Percentiles rank a stretch among this genome's conserved stretches.
phyloP scores from a whole-genome alignment of 768 basidiomycete species.

The Sistotremastrum suecicum region DNA sequence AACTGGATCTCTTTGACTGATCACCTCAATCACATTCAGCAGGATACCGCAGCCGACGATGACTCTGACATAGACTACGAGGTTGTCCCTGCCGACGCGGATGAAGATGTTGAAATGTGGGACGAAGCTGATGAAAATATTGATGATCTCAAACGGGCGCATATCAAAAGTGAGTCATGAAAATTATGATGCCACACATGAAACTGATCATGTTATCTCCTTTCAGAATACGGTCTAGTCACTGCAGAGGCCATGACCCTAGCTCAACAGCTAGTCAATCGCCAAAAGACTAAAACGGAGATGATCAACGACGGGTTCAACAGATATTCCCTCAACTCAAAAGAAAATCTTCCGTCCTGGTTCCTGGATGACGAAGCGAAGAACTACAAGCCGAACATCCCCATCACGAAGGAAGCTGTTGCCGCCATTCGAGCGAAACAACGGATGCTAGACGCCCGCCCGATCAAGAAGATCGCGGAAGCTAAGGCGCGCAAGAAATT shows the following conservation, averaged over 20 bases:
- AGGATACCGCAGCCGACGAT: conserved; percentile 19
- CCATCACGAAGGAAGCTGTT: conserved; percentile 94
- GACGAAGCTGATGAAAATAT: conserved; percentile 66
- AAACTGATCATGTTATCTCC: not conserved
- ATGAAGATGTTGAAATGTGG: conserved; percentile 60
- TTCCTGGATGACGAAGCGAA: conserved; percentile 95
- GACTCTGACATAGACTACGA: conserved; percentile 49
- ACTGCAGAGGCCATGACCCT: conserved; percentile 87
- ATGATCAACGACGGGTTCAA: conserved; percentile 94
- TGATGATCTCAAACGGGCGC: conserved; percentile 49
- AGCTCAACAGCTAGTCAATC: conserved; percentile 84
- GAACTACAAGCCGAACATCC: conserved; percentile 86
- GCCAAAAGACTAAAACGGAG: conserved; percentile 74
- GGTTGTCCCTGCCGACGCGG: conserved; percentile 48
- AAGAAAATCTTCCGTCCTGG: conserved; percentile 88
- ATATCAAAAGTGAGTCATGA: conserved; percentile 45
- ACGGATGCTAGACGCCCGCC: conserved; percentile 87
- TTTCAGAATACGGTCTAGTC: conserved; percentile 60
- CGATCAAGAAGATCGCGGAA: conserved; percentile 98
- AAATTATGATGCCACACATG: not conserved
- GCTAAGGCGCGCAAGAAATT: conserved; percentile 96
- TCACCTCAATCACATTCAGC: not conserved
- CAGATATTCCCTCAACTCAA: conserved; percentile 80
- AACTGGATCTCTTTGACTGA: too few species aligned
- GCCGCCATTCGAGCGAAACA: conserved; percentile 75